A percentile compares a stretch with the other conserved stretches of the same genome.
Evolutionary conservation across 306 rosid genomes (phyloP).

Genomic region (Lathyrus aphaca): DNA sequence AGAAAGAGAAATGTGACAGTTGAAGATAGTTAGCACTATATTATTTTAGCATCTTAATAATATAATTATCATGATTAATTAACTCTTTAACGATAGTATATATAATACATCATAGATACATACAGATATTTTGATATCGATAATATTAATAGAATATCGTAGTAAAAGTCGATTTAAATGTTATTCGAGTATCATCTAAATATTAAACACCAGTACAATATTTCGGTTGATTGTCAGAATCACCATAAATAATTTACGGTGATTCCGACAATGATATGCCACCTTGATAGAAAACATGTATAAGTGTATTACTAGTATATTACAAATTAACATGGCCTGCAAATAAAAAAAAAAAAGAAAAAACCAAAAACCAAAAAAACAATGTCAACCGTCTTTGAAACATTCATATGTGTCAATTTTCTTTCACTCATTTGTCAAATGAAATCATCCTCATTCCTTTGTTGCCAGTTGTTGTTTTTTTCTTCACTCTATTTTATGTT

Average conservation of each 20-base stretch:
- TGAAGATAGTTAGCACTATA: neutral
- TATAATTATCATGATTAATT: no score
- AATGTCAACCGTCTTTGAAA: constrained; percentile 42
- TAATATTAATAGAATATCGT: no score
- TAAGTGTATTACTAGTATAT: neutral
- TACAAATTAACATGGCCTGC: constrained; percentile 39
- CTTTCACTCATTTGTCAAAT: constrained; percentile 43
- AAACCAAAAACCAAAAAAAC: constrained; percentile 18
- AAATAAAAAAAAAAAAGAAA: constrained; percentile 15
- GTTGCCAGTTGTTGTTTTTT: constrained; percentile 54
- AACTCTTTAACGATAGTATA: no score
- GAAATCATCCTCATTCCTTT: constrained; percentile 32
- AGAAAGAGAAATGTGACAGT: neutral
- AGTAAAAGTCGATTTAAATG: no score
- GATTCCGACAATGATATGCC: no score
- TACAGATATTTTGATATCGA: no score
- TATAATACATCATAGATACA: no score
- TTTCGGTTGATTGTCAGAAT: no score
- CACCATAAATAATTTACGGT: no score
- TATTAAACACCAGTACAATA: no score
- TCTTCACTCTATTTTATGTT: constrained; percentile 27
- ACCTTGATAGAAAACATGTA: no score
- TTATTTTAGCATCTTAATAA: neutral
- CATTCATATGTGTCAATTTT: constrained; percentile 18
- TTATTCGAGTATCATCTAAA: no score